Percentiles rank a stretch among this genome's conserved stretches.
phyloP scores from a whole-genome alignment of 345 rosid species.

The Mangifera indica region DNA sequence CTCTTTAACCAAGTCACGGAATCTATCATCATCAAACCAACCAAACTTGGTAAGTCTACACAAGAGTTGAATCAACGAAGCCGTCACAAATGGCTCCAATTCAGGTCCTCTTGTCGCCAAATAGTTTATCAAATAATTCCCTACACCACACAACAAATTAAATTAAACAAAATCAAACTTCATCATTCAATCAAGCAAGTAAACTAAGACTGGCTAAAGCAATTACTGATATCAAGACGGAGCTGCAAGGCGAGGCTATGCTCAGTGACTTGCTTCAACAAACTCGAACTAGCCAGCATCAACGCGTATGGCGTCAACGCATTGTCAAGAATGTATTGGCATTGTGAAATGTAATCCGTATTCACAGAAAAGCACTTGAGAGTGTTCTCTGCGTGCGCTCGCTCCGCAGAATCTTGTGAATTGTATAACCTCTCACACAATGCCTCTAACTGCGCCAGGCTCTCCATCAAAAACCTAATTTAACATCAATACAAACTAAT shows the following conservation, averaged over 20 bases:
- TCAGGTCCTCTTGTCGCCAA: conserved; percentile 90
- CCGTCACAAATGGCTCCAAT: conserved; percentile 75
- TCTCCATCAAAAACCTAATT: conserved; percentile 56
- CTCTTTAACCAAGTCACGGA: conserved; percentile 84
- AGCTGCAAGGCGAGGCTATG: conserved; percentile 80
- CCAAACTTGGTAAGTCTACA: conserved; percentile 96
- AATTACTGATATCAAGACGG: conserved; percentile 87
- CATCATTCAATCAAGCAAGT: background rate
- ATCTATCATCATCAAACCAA: conserved; percentile 97
- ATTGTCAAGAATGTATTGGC: conserved; percentile 96
- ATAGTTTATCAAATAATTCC: conserved; percentile 80
- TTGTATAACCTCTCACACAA: conserved; percentile 92
- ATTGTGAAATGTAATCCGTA: conserved; percentile 87
- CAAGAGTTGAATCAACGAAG: conserved; percentile 85
- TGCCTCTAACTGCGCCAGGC: conserved; percentile 95
- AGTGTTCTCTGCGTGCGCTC: conserved; percentile 92
- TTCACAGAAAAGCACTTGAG: conserved; percentile 87
- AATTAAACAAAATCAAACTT: background rate
- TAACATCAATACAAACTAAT: background rate
- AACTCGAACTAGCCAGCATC: conserved; percentile 99
- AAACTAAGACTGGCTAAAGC: background rate
- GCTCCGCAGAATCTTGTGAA: conserved; percentile 88
- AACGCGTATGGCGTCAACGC: conserved; percentile 92
- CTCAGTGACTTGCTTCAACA: conserved; percentile 94
- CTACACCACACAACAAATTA: conserved; percentile 27